A percentile compares a stretch with the other conserved stretches of the same genome.
These are phyloP conservation scores for Quercus cerris DNA, from an alignment of 306 rosid genomes.

Conservation along the genomic window DNA sequence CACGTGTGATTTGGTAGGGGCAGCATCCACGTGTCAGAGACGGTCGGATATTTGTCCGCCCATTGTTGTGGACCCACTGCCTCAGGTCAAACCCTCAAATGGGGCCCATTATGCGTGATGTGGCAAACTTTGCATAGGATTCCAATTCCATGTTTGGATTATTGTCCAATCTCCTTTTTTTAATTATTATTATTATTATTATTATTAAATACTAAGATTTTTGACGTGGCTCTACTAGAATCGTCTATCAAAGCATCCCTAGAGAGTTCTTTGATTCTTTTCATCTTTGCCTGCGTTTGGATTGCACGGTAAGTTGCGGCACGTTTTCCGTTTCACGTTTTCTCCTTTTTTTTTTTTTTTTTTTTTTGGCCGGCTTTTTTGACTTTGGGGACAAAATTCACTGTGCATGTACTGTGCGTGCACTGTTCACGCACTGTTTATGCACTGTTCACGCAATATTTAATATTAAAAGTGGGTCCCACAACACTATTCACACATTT, in stretches of 20 bases:
- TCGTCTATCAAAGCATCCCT: background rate
- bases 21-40: slow-evolving; percentile 21
- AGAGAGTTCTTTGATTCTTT: background rate
- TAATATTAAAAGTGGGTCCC: too few species aligned
- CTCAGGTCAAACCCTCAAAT: slow-evolving; percentile 8
- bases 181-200: too few species aligned
- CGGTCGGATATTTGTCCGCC: slow-evolving; percentile 33
- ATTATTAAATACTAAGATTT: background rate
- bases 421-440: too few species aligned
- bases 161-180: background rate
- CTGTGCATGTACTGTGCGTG: too few species aligned
- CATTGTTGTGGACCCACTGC: slow-evolving; percentile 5
- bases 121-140: slow-evolving; percentile 24
- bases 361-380: too few species aligned
- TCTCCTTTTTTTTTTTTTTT: too few species aligned
- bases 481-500: too few species aligned
- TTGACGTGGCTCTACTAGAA: background rate
- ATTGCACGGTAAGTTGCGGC: too few species aligned
- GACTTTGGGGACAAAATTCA: too few species aligned
- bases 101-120: background rate
- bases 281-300: too few species aligned
- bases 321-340: too few species aligned
- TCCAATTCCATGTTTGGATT: slow-evolving; percentile 27
- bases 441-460: too few species aligned
- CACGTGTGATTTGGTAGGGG: background rate